Evolutionary conservation across 2,329 filamentous ascomycete species (phyloP).

Genomic region (Ciborinia camelliae): DNA sequence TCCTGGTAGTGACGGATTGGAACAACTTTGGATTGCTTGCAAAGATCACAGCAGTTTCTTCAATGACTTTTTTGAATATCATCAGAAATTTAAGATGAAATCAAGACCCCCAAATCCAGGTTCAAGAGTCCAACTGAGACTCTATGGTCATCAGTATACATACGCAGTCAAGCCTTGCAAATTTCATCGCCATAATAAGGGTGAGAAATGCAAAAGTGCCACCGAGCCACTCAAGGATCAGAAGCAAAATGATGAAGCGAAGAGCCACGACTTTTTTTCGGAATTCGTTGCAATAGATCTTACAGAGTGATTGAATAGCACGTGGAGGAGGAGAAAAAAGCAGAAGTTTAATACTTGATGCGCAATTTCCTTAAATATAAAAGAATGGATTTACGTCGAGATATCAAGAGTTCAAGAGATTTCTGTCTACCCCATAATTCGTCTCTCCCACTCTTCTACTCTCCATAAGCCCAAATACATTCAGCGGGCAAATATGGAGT

Average conservation of each 20-base stretch:
- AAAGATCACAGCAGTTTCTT: not conserved
- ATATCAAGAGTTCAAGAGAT: no score
- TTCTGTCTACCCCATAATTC: no score
- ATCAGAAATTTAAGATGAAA: not conserved
- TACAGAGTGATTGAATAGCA: no score
- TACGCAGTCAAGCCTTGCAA: not conserved
- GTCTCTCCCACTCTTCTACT: no score
- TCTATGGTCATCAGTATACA: not conserved
- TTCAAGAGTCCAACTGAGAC: not conserved
- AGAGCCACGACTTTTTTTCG: not conserved
- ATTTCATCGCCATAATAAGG: not conserved
- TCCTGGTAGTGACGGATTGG: not conserved
- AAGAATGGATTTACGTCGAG: no score
- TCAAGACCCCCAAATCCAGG: not conserved
- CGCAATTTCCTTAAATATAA: no score
- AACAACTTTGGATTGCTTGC: not conserved
- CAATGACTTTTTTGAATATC: not conserved
- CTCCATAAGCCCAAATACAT: no score
- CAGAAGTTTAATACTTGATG: no score
- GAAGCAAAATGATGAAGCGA: not conserved
- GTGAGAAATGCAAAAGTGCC: not conserved
- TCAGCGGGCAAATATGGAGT: no score
- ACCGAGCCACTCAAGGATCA: not conserved
- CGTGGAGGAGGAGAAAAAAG: no score
- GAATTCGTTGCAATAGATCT: no score